Conservation (phyloP, 768 basidiomycete species). For the Russula sp. region DNA sequence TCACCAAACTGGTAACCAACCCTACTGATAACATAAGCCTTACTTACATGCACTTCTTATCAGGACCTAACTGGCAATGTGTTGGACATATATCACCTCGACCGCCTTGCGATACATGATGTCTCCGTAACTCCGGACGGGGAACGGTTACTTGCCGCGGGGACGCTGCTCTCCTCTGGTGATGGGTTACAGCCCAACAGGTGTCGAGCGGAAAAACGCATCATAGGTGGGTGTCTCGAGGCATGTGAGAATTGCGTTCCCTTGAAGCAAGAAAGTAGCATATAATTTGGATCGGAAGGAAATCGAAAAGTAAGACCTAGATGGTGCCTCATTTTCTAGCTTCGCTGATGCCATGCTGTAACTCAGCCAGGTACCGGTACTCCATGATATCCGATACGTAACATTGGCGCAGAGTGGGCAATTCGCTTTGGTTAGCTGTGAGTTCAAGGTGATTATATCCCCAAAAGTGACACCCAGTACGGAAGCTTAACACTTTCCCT, state of each 20-base stretch:
- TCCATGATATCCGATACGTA: conserved; percentile 68
- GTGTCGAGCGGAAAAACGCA: conserved; percentile 65
- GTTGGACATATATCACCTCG: conserved; percentile 52
- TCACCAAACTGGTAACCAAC: conserved; percentile 51
- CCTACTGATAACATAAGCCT: not conserved
- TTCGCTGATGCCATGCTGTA: conserved; percentile 16
- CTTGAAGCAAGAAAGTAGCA: conserved; percentile 35
- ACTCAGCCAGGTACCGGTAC: conserved; percentile 59
- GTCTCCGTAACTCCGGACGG: conserved; percentile 65
- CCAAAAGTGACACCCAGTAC: not conserved
- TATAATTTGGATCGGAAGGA: conserved; percentile 61
- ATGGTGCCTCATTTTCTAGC: not conserved
- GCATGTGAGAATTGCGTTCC: not conserved
- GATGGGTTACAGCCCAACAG: conserved; percentile 62
- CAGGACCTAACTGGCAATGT: conserved; percentile 58
- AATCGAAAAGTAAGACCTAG: conserved; percentile 53
- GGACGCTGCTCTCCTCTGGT: conserved; percentile 57
- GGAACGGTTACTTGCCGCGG: conserved; percentile 59
- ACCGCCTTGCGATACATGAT: conserved; percentile 59
- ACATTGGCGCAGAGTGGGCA: conserved; percentile 55
- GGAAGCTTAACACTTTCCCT: not conserved
- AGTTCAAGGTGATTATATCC: conserved; percentile 50
- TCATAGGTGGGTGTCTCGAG: conserved; percentile 46
- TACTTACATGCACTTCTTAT: not conserved
- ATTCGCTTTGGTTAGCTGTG: conserved; percentile 65